Base-by-base conservation (phyloP, 2,329 filamentous ascomycete species). In the Mycocentrospora acerina region DNA sequence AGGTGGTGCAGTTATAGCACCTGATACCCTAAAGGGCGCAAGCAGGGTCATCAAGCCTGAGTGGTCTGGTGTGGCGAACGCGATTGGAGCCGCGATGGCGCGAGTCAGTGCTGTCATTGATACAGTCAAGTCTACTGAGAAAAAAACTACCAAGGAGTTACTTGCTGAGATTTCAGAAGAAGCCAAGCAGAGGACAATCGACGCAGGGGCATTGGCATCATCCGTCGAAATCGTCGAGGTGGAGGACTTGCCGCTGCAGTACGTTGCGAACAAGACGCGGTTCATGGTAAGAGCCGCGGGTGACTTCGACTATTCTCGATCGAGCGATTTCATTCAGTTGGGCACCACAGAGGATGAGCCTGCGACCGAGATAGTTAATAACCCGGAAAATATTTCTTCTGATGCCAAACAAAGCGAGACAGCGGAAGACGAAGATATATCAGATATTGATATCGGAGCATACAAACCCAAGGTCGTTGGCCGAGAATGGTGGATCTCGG, bases 81-180 rank as follows among this genome's bases (percentile, higher is more conserved):
- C 81, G 0, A 80, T 85, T 8, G 81, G 81, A 2, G 81, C 81
- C 7, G 81, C 81, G 1, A 81, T 80, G 40, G 79, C 80, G 1
- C 68, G 78, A 26, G 79, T 84, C 2, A 81, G 77, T 41, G 53
- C 57, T 22, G 55, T 64, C 12, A 74, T 75, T 1, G 62, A 69
- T 9, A 70, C 66, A 0, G 56, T 72, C 5, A 62, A 67, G 32
- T 68, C 63, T 2, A 69, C 63, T 0, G 64, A 69, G 26, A 59
- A 61, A 37, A 59, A 54, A 10, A 59, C 47, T 2, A 45, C 55
- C 7, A 66, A 63, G 35, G 62, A 65, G 18, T 24, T 66, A 8
- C 34, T 71, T 3, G 59, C 55, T 6, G 62, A 70, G 7, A 61
- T 72, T 3, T 65, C 57, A 2, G 57, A 65, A 29, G 59, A 70